These are phyloP conservation scores for Fusarium nanum DNA, from an alignment of 2,329 filamentous ascomycete genomes.

Conservation along the genomic window DNA sequence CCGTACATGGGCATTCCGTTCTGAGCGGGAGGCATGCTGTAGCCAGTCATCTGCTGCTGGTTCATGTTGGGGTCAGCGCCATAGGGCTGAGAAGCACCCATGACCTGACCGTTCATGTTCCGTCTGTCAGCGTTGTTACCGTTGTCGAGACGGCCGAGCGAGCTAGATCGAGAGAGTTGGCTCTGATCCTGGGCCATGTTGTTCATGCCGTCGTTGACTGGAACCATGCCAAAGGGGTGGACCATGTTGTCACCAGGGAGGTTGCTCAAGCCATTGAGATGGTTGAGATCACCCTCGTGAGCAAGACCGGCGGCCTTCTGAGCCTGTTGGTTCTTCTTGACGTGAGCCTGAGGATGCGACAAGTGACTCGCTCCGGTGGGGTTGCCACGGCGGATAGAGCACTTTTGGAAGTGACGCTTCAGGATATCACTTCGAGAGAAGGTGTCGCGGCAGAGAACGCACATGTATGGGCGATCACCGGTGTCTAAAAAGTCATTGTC, in stretches of 20 bases:
- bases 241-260: conserved; percentile 68
- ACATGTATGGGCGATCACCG: conserved; percentile 97
- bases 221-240: conserved; percentile 68
- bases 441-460: conserved; percentile 95
- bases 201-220: conserved; percentile 68
- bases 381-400: conserved; percentile 94
- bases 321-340: conserved; percentile 78
- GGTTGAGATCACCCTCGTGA: conserved; percentile 66
- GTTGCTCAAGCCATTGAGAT: conserved; percentile 71
- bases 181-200: conserved; percentile 70
- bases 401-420: conserved; percentile 99
- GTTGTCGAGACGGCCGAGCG: conserved; percentile 69
- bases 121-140: conserved; percentile 67
- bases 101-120: conserved; percentile 64
- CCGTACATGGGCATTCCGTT: conserved; percentile 74
- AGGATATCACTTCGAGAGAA: conserved; percentile 98
- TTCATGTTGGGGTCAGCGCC: conserved; percentile 71
- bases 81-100: conserved; percentile 66
- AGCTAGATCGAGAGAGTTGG: conserved; percentile 71
- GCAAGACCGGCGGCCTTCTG: conserved; percentile 67
- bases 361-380: conserved; percentile 94
- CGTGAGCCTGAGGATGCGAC: conserved; percentile 89
- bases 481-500: conserved; percentile 74
- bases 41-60: conserved; percentile 72
- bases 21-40: conserved; percentile 71